Percentiles rank a stretch among this genome's conserved stretches.
Conservation (phyloP, 2,329 filamentous ascomycete genomes). For the Fusarium sp. region DNA sequence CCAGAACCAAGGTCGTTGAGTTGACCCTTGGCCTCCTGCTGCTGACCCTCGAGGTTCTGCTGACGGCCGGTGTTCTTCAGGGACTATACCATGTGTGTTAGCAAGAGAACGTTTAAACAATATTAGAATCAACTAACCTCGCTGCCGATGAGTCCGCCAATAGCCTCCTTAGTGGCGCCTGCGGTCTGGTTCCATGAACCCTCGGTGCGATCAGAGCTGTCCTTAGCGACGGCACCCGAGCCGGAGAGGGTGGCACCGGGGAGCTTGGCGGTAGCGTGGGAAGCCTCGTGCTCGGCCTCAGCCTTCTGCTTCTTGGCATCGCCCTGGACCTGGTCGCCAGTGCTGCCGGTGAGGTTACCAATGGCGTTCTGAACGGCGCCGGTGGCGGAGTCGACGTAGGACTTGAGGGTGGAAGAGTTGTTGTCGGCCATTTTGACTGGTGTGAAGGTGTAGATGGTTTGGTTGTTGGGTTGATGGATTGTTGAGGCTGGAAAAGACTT, state of each 20-base stretch:
- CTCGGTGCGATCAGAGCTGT: slow-evolving; percentile 77
- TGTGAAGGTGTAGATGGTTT: slow-evolving; percentile 10
- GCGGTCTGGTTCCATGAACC: slow-evolving; percentile 90
- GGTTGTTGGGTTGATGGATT: slow-evolving; percentile 3
- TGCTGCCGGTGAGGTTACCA: slow-evolving; percentile 79
- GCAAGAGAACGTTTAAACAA: not conserved
- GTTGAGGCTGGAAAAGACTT: slow-evolving; percentile 6
- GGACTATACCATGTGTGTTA: slow-evolving; percentile 53
- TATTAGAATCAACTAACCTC: slow-evolving; percentile 61
- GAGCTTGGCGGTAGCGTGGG: slow-evolving; percentile 80
- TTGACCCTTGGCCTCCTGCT: slow-evolving; percentile 86
- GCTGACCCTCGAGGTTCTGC: slow-evolving; percentile 85
- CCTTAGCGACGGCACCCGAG: slow-evolving; percentile 76
- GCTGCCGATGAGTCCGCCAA: slow-evolving; percentile 81
- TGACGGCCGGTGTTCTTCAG: slow-evolving; percentile 79
- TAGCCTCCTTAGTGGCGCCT: slow-evolving; percentile 84
- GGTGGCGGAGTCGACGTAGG: slow-evolving; percentile 78
- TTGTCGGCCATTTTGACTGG: slow-evolving; percentile 47
- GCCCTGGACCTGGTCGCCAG: slow-evolving; percentile 74
- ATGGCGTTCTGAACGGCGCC: slow-evolving; percentile 79
- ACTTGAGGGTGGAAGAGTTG: slow-evolving; percentile 79
- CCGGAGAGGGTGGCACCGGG: slow-evolving; percentile 78
- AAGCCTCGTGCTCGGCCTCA: slow-evolving; percentile 76
- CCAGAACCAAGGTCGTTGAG: slow-evolving; percentile 78
- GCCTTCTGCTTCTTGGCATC: slow-evolving; percentile 74